These are phyloP conservation scores for Clonostachys rosea DNA, from an alignment of 2,329 filamentous ascomycete species.

Conservation along the genomic window DNA sequence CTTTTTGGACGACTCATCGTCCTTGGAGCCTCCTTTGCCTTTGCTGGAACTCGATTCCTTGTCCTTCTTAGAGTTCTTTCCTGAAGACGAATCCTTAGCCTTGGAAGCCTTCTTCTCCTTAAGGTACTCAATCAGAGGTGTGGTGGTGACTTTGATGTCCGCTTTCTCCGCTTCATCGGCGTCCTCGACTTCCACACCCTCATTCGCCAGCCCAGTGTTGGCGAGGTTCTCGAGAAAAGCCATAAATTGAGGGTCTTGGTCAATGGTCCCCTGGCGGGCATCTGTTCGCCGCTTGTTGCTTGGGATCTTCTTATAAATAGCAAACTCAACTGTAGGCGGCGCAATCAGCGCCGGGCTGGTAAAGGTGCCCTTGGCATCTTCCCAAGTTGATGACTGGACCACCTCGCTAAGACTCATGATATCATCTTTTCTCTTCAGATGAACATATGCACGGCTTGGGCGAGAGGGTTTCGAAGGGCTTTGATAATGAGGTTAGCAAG, in stretches of 20 bases:
- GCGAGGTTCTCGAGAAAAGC: conserved; percentile 85
- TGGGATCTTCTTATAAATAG: conserved; percentile 79
- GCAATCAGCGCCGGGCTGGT: conserved; percentile 70
- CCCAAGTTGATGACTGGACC: conserved; percentile 67
- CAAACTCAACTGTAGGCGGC: conserved; percentile 75
- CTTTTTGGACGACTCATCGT: conserved; percentile 53
- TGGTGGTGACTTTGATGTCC: conserved; percentile 66
- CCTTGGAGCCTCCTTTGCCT: conserved; percentile 32
- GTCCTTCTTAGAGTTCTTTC: conserved; percentile 40
- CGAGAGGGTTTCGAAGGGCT: conserved; percentile 82
- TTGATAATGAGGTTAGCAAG: conserved; percentile 5
- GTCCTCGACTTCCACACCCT: conserved; percentile 32
- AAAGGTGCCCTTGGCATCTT: conserved; percentile 75
- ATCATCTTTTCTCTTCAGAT: conserved; percentile 68
- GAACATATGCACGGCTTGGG: conserved; percentile 77
- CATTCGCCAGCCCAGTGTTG: conserved; percentile 52
- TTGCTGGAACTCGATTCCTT: conserved; percentile 53
- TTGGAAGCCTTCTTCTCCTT: conserved; percentile 87
- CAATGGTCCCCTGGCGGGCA: conserved; percentile 87
- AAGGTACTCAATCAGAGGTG: conserved; percentile 84
- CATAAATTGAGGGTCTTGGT: conserved; percentile 95
- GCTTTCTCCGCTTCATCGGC: conserved; percentile 36
- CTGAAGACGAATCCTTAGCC: conserved; percentile 44
- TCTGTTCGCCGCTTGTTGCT: conserved; percentile 71
- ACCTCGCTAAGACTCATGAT: conserved; percentile 64